Evolutionary conservation across 2,329 filamentous ascomycete species (phyloP), one percentile per base, ranked within the genome.

Genomic region (Sporothrix brasiliensis): DNA sequence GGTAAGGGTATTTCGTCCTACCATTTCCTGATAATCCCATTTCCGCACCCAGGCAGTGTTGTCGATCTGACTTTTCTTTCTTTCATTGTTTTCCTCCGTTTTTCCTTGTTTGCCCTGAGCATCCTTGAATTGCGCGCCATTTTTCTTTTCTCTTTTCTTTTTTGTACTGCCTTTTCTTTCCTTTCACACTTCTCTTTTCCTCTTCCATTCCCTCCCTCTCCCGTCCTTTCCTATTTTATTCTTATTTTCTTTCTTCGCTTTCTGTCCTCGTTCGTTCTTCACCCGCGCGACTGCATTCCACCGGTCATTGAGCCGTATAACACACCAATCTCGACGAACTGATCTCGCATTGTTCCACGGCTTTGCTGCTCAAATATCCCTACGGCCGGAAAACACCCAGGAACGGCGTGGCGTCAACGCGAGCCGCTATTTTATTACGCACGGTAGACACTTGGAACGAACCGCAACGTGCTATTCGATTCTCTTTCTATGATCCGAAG

Each of bases 61-160:
- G 67, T 52, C 54, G 67, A 39, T 60, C 69, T 47, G 61, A 44
- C 24, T 67, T 67, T 49, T 54, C 63, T 67, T 61, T 61, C 54
- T 44, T 54, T 47, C 47, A 24, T 47, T 50, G 50, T 63, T 52
- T n/a, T 53, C n/a, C 44, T 27, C 60, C 34, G 34, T 70, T 50
- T 53, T 24, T 41, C 54, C 13, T 49, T 27, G 41, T 16, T 34
- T 30, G 41, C 39, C 41, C 54, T 58, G 54, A n/a, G 24, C 54
- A 49, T 63, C 39, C n/a, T 41, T 13, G 6, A 30, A 21, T 4
- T 47, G 13, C 41, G n/a, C 11, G 60, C 60, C 44, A n/a, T 16
- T 50, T n/a, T 16, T 27, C 9, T 24, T 13, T 53, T 54, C n/a
- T 27, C 52, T 54, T 30, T 30, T 21, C 49, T 21, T 21, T 47